These are phyloP conservation scores for Aspergillus awamori DNA, from an alignment of 2,329 filamentous ascomycete species.

Conservation along the genomic window DNA sequence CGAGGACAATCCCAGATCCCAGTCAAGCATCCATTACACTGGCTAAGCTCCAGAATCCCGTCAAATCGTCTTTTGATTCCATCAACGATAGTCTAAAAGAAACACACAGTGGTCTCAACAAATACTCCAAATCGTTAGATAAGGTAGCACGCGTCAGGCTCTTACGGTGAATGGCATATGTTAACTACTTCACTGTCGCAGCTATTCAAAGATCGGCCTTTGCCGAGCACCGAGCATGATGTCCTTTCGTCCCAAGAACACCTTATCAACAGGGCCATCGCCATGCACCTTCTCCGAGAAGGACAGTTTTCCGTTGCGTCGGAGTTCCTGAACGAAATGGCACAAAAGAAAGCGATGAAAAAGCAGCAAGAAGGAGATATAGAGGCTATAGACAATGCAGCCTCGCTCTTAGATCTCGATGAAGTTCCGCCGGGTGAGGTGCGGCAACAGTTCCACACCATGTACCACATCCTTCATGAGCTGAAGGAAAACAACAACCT, in stretches of 20 bases:
- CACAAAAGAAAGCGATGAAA: slow-evolving; percentile 47
- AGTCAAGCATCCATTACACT: slow-evolving; percentile 73
- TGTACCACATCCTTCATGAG: slow-evolving; percentile 86
- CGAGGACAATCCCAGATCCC: slow-evolving; percentile 56
- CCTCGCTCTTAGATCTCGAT: slow-evolving; percentile 55
- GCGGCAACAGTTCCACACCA: slow-evolving; percentile 79
- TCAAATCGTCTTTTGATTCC: slow-evolving; percentile 78
- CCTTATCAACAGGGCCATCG: slow-evolving; percentile 88
- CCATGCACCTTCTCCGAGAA: slow-evolving; percentile 93
- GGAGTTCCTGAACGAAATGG: slow-evolving; percentile 77
- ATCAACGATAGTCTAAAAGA: slow-evolving; percentile 82
- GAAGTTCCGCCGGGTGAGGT: slow-evolving; percentile 67
- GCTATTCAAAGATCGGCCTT: slow-evolving; percentile 69
- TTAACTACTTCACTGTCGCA: slow-evolving; percentile 31
- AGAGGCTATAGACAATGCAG: slow-evolving; percentile 41
- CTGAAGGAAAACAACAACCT: slow-evolving; percentile 73
- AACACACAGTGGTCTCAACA: slow-evolving; percentile 77
- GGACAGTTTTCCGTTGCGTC: slow-evolving; percentile 88
- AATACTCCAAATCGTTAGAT: slow-evolving; percentile 83
- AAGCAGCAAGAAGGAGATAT: slow-evolving; percentile 32
- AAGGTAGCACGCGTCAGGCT: slow-evolving; percentile 56
- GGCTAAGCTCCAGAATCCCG: slow-evolving; percentile 80
- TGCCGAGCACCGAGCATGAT: slow-evolving; percentile 78
- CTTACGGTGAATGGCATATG: not conserved
- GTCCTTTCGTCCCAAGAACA: slow-evolving; percentile 73